Percentiles rank a stretch among this genome's conserved stretches.
These are phyloP conservation scores for Capsicum baccatum DNA, from an alignment of 257 asterid genomes.

Conservation along the genomic window DNA sequence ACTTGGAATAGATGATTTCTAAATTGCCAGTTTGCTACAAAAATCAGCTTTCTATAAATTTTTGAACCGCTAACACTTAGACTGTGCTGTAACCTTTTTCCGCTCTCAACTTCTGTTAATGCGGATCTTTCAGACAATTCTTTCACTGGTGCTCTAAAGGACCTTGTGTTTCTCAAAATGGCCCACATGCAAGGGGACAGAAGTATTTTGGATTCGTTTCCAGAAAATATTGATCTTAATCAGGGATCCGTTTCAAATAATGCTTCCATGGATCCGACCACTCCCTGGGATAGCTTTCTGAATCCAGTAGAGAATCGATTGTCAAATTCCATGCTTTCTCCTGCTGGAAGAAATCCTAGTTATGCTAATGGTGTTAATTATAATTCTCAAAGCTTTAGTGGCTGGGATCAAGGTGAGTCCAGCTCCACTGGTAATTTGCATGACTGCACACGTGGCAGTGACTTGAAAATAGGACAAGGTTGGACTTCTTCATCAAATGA, in stretches of 20 bases:
- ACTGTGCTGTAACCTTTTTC: background rate
- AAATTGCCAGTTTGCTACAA: background rate
- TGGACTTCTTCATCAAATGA: conserved; percentile 61
- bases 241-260: conserved; percentile 64
- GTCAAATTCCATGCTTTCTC: conserved; percentile 52
- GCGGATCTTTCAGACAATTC: background rate
- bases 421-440: conserved; percentile 63
- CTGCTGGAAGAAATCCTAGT: conserved; percentile 44
- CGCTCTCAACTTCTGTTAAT: conserved; percentile 1
- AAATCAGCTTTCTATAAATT: background rate
- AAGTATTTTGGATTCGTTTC: conserved; percentile 66
- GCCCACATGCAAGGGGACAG: conserved; percentile 69
- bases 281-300: conserved; percentile 54
- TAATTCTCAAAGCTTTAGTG: conserved; percentile 44
- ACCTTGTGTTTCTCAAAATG: conserved; percentile 18
- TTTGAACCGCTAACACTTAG: conserved; percentile 9
- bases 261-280: conserved; percentile 53
- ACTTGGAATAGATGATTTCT: background rate
- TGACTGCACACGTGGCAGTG: conserved; percentile 40
- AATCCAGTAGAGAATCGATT: conserved; percentile 66
- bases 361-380: conserved; percentile 25
- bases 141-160: background rate
- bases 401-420: conserved; percentile 84
- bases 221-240: conserved; percentile 79
- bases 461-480: conserved; percentile 48